Percentiles rank a stretch among this genome's conserved stretches.
phyloP scores from a whole-genome alignment of 2,329 filamentous ascomycete genomes.

The Aspergillus quadrilineatus region DNA sequence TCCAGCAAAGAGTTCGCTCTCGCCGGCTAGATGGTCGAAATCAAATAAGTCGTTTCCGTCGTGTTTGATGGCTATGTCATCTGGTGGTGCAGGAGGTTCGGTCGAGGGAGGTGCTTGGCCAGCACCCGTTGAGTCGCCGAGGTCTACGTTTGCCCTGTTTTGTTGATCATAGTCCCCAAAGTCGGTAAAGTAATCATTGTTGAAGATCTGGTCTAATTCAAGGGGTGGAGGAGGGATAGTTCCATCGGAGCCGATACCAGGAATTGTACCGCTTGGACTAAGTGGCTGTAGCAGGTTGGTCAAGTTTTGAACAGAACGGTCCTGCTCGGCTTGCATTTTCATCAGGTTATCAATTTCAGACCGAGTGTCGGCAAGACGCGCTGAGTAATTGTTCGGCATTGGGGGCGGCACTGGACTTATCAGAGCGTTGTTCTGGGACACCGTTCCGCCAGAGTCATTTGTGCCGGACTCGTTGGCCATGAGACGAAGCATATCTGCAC shows the following conservation, averaged over 20 bases:
- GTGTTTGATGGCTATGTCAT: constrained; percentile 23
- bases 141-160: constrained; percentile 26
- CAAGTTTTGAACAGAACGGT: constrained; percentile 72
- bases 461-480: constrained; percentile 49
- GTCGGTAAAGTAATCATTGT: constrained; percentile 56
- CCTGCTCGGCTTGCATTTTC: constrained; percentile 75
- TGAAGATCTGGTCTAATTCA: constrained; percentile 59
- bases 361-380: constrained; percentile 62
- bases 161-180: constrained; percentile 33
- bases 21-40: constrained; percentile 39
- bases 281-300: constrained; percentile 73
- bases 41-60: constrained; percentile 45
- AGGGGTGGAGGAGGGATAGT: constrained; percentile 47
- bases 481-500: constrained; percentile 49
- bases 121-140: constrained; percentile 21
- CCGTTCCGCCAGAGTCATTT: constrained; percentile 37
- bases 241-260: constrained; percentile 57
- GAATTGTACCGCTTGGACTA: constrained; percentile 75
- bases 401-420: constrained; percentile 55
- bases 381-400: constrained; percentile 51
- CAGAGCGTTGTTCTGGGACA: constrained; percentile 55
- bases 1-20: constrained; percentile 34
- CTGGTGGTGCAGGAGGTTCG: constrained; percentile 21
- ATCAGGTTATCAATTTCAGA: constrained; percentile 76
- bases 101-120: constrained; percentile 19